A percentile compares a stretch with the other conserved stretches of the same genome.
Conservation (phyloP, 1,284 basidiomycete species). For the Ceratobasidium papillatum region DNA sequence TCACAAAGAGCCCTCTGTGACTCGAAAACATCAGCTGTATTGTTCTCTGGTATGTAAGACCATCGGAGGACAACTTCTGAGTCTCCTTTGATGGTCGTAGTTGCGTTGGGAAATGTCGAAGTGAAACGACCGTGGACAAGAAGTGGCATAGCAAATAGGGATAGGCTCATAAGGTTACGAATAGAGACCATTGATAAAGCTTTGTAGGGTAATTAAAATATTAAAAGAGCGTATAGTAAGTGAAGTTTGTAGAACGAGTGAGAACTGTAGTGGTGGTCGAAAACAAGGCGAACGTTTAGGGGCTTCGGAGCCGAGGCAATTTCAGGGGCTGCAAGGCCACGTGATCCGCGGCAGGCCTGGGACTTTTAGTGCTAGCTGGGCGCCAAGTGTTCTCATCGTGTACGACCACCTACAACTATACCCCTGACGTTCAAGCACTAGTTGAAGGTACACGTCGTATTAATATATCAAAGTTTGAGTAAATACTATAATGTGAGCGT, state of each 20-base stretch:
- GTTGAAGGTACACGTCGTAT: neutral
- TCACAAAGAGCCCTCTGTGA: neutral
- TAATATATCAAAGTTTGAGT: neutral
- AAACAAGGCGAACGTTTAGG: neutral
- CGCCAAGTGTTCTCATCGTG: neutral
- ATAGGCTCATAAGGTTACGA: neutral
- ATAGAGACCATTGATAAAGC: constrained; percentile 4
- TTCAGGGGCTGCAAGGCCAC: constrained; percentile 18
- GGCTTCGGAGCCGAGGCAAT: neutral
- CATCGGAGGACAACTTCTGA: constrained; percentile 1
- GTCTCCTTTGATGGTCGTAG: constrained; percentile 6
- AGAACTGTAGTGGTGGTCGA: neutral
- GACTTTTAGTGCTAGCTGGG: neutral
- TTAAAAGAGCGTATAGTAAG: constrained; percentile 2
- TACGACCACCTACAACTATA: neutral
- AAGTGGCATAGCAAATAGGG: neutral
- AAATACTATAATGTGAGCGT: neutral
- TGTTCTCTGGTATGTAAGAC: neutral
- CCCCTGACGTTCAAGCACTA: neutral
- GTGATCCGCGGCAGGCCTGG: neutral
- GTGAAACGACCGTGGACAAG: constrained; percentile 11
- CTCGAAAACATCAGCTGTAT: neutral
- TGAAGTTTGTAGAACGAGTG: neutral
- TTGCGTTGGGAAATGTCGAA: neutral
- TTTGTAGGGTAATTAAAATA: neutral